Conservation (phyloP, 2,329 filamentous ascomycete genomes). For the Hymenotorrendiella dingleyae region DNA sequence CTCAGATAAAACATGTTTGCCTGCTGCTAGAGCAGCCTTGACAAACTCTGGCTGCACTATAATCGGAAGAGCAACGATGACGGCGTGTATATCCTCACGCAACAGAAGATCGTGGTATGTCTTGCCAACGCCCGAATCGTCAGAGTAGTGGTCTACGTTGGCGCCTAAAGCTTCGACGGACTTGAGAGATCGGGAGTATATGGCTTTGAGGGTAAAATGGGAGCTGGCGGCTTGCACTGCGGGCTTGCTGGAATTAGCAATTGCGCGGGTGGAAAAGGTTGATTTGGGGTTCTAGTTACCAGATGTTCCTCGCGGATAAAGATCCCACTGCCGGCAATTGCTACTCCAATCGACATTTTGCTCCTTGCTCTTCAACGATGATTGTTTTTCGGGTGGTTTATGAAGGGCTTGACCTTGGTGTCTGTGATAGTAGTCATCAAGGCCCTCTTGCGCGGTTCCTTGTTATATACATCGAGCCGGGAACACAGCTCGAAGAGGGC, state of each 20-base stretch:
- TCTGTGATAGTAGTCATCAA: no score
- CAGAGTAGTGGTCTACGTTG: conserved; percentile 28
- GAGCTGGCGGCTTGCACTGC: conserved; percentile 48
- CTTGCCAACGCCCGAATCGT: conserved; percentile 28
- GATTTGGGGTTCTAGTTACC: conserved; percentile 30
- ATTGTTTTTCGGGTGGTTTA: no score
- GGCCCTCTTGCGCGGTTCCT: no score
- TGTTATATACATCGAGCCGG: no score
- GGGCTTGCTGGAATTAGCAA: conserved; percentile 35
- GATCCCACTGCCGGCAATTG: conserved; percentile 58
- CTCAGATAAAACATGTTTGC: conserved; percentile 50
- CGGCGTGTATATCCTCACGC: conserved; percentile 28
- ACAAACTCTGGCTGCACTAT: conserved; percentile 42
- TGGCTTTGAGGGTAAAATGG: conserved; percentile 46
- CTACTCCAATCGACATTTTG: conserved; percentile 43
- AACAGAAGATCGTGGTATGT: conserved; percentile 38
- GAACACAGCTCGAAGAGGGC: no score
- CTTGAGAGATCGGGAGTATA: conserved; percentile 31
- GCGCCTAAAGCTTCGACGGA: conserved; percentile 37
- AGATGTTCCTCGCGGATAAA: conserved; percentile 55
- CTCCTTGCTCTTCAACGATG: no score
- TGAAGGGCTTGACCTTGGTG: no score
- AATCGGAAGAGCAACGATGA: conserved; percentile 43
- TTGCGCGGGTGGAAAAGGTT: conserved; percentile 3
- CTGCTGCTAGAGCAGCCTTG: conserved; percentile 41